Conservation (phyloP, 1,284 basidiomycete species). For the Ceratobasidium sp. region DNA sequence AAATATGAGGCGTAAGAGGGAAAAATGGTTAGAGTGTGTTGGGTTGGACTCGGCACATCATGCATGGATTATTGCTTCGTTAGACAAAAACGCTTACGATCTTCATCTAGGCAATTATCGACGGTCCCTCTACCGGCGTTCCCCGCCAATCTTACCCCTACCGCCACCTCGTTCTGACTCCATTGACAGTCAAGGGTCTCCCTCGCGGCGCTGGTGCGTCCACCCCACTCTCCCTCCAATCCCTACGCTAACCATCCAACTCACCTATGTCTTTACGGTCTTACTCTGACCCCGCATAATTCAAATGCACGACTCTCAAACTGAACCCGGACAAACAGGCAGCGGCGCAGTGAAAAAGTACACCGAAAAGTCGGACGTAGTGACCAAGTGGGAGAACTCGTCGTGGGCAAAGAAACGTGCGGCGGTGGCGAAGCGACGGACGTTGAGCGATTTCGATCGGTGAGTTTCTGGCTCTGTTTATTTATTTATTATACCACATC, state of each 20-base stretch:
- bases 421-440: slow-evolving; percentile 82
- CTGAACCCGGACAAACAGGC: neutral
- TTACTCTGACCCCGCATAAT: neutral
- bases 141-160: slow-evolving; percentile 93
- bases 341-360: slow-evolving; percentile 88
- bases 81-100: neutral
- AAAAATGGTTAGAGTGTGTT: neutral
- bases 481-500: no score
- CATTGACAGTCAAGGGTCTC: slow-evolving; percentile 85
- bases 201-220: slow-evolving; percentile 85
- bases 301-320: no score
- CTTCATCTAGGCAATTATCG: slow-evolving; percentile 86
- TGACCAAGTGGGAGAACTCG: slow-evolving; percentile 83
- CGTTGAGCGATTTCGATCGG: slow-evolving; percentile 91
- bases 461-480: slow-evolving; percentile 51
- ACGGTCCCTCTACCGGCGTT: slow-evolving; percentile 92
- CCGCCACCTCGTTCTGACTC: slow-evolving; percentile 94
- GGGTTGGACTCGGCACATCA: no score
- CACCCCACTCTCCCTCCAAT: neutral
- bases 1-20: neutral
- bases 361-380: slow-evolving; percentile 83
- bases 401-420: slow-evolving; percentile 93
- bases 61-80: no score
- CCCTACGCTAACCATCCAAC: neutral
- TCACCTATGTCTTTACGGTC: neutral